Conservation (phyloP, 1,284 basidiomycete genomes). For the Amylostereum chailletii region DNA sequence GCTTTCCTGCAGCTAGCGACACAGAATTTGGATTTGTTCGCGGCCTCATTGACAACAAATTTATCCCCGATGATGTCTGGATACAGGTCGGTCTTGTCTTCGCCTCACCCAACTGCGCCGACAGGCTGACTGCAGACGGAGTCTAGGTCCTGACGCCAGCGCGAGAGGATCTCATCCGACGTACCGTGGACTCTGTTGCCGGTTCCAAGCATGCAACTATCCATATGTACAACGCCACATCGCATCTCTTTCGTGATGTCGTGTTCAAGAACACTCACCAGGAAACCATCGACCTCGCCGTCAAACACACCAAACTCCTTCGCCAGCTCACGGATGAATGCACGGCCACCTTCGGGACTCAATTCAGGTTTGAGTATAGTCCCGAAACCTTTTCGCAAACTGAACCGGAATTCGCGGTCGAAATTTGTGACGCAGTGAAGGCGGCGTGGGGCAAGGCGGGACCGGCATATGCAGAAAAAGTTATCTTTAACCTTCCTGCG, state of each 20-base stretch:
- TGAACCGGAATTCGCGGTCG: slow-evolving; percentile 90
- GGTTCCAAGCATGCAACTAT: slow-evolving; percentile 91
- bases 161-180: slow-evolving; percentile 89
- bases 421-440: slow-evolving; percentile 93
- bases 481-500: slow-evolving; percentile 98
- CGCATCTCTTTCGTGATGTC: slow-evolving; percentile 87
- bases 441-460: slow-evolving; percentile 82
- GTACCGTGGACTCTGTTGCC: slow-evolving; percentile 86
- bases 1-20: slow-evolving; percentile 94
- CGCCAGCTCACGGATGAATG: slow-evolving; percentile 80
- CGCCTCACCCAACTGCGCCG: background rate
- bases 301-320: slow-evolving; percentile 83
- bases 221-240: slow-evolving; percentile 99
- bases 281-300: slow-evolving; percentile 85
- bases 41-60: slow-evolving; percentile 75
- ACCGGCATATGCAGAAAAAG: slow-evolving; percentile 64
- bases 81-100: slow-evolving; percentile 65
- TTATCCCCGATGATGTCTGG: slow-evolving; percentile 95
- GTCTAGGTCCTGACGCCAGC: slow-evolving; percentile 89
- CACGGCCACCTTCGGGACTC: slow-evolving; percentile 78
- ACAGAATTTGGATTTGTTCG: slow-evolving; percentile 95
- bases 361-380: slow-evolving; percentile 96
- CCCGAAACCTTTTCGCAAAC: slow-evolving; percentile 99
- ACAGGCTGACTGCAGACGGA: slow-evolving; percentile 8
- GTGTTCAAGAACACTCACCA: slow-evolving; percentile 93